Conservation (phyloP, 495 filamentous ascomycete genomes). For the Neurospora sublineolata region DNA sequence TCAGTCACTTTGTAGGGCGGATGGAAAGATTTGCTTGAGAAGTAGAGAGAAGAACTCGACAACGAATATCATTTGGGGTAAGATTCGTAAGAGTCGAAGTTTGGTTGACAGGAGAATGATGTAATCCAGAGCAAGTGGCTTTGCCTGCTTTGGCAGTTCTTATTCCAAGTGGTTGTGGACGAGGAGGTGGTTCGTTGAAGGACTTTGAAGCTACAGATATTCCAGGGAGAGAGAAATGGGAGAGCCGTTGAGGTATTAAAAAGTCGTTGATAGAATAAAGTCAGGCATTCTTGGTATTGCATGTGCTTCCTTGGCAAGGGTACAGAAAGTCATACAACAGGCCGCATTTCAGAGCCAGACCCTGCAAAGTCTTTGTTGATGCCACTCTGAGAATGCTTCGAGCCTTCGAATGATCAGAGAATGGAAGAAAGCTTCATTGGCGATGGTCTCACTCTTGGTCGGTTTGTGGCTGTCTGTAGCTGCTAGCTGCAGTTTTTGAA, state of each 20-base stretch:
- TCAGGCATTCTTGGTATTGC: not conserved
- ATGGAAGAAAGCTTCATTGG: not conserved
- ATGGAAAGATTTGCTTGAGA: conserved; percentile 24
- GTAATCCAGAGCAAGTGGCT: not conserved
- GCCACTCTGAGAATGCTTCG: not conserved
- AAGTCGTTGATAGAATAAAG: not conserved
- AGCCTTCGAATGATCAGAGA: not conserved
- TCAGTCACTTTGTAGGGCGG: not conserved
- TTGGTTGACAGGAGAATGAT: not conserved
- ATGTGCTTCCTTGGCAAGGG: not conserved
- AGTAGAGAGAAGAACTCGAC: conserved; percentile 34
- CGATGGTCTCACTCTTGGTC: not conserved
- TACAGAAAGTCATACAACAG: not conserved
- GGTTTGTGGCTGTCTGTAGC: not conserved
- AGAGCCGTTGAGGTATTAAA: not conserved
- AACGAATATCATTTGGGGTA: conserved; percentile 25
- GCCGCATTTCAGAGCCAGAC: not conserved
- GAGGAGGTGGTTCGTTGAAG: not conserved
- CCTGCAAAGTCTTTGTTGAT: not conserved
- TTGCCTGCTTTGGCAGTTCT: not conserved
- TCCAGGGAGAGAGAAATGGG: not conserved
- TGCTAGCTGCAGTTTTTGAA: not conserved
- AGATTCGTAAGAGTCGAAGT: not conserved
- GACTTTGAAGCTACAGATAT: not conserved
- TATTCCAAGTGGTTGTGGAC: not conserved